Conservation (phyloP, 2,329 filamentous ascomycete genomes). For the Zymoseptoria brevis region DNA sequence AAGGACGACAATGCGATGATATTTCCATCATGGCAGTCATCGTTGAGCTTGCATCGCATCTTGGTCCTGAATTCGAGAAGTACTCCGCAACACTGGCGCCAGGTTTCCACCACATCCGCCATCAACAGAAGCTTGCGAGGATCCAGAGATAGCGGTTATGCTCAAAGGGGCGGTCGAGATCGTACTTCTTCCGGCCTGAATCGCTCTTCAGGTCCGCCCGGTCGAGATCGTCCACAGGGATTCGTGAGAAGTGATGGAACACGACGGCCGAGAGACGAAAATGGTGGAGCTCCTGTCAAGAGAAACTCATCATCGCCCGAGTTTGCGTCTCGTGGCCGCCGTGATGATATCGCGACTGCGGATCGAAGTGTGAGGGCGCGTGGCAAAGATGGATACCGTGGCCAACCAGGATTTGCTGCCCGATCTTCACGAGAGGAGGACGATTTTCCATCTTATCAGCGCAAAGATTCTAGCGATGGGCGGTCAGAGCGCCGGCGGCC, state of each 20-base stretch:
- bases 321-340: not conserved
- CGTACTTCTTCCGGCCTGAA: not conserved
- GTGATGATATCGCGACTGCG: not conserved
- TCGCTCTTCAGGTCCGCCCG: not conserved
- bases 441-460: not conserved
- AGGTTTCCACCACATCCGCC: slow-evolving; percentile 57
- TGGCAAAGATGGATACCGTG: not conserved
- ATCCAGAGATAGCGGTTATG: slow-evolving; percentile 8
- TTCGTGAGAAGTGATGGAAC: not conserved
- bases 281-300: not conserved
- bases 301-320: not conserved
- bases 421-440: not conserved
- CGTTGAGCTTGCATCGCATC: slow-evolving; percentile 8
- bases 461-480: not conserved
- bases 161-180: slow-evolving; percentile 12
- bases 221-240: not conserved
- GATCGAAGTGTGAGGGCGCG: not conserved
- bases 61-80: not conserved
- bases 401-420: not conserved
- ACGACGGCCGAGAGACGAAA: not conserved
- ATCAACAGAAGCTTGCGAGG: slow-evolving; percentile 59
- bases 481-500: not conserved
- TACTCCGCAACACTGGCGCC: slow-evolving; percentile 25
- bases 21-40: slow-evolving; percentile 6
- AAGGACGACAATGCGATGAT: slow-evolving; percentile 4